Evolutionary conservation across 441 rosid species (phyloP).

Genomic region (Populus hybrid): DNA sequence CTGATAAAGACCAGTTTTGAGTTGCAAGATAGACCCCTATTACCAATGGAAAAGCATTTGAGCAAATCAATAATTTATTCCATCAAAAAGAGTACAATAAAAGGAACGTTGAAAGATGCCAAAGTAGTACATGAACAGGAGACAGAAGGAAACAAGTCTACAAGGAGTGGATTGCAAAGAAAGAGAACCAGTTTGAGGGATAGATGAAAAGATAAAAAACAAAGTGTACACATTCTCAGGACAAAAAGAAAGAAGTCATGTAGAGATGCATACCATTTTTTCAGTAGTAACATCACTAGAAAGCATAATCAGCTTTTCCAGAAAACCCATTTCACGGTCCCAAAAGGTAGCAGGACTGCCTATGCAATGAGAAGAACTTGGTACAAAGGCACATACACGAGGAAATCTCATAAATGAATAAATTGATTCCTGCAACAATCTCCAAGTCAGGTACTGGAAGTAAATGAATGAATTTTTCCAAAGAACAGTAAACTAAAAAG

Average conservation of each 20-base stretch:
- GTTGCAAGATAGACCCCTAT: conserved; percentile 53
- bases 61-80: not conserved
- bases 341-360: conserved; percentile 41
- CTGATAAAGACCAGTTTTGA: conserved; percentile 52
- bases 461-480: not conserved
- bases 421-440: conserved; percentile 60
- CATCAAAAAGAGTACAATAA: not conserved
- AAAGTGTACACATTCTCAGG: not conserved
- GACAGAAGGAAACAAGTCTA: not conserved
- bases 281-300: conserved; percentile 38
- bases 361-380: conserved; percentile 33
- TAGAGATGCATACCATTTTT: conserved; percentile 38
- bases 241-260: not conserved
- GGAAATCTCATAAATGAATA: conserved; percentile 85
- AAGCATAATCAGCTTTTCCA: conserved; percentile 63
- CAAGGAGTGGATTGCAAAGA: not conserved
- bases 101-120: not conserved
- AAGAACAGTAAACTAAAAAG: not conserved
- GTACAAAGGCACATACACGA: conserved; percentile 34
- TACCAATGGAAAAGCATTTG: conserved; percentile 14
- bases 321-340: conserved; percentile 42
- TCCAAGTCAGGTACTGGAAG: conserved; percentile 23
- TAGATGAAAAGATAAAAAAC: not conserved
- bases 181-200: not conserved
- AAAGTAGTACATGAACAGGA: not conserved